Conservation (phyloP, 768 basidiomycete genomes). For the Pleurotus cornucopiae region DNA sequence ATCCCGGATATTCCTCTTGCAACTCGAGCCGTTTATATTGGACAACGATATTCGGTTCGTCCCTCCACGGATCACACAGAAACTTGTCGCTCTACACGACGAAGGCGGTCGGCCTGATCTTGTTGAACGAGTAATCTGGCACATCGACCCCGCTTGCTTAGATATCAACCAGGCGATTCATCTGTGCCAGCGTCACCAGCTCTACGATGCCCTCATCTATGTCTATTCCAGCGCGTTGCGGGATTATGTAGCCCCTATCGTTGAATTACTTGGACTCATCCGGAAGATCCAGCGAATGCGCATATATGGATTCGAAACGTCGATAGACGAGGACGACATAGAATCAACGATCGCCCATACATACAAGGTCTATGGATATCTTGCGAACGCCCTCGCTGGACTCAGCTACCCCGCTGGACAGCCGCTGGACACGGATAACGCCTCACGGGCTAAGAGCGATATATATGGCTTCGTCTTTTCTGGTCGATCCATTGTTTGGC, state of each 20-base stretch:
- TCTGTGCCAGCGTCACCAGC: constrained; percentile 75
- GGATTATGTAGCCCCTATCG: constrained; percentile 87
- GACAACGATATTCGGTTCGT: constrained; percentile 66
- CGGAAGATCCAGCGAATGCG: constrained; percentile 60
- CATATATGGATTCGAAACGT: constrained; percentile 26
- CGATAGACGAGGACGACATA: constrained; percentile 30
- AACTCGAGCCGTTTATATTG: constrained; percentile 81
- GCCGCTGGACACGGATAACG: constrained; percentile 60
- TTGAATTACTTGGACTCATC: constrained; percentile 78
- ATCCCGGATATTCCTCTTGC: constrained; percentile 73
- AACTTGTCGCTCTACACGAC: constrained; percentile 75
- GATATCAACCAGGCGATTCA: constrained; percentile 91
- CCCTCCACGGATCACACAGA: constrained; percentile 86
- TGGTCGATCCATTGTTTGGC: constrained; percentile 78
- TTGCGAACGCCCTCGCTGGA: constrained; percentile 77
- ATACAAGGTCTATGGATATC: constrained; percentile 89
- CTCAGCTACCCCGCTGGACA: constrained; percentile 84
- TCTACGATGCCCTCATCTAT: constrained; percentile 94
- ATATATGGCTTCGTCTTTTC: constrained; percentile 85
- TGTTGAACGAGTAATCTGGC: constrained; percentile 91
- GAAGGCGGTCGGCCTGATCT: constrained; percentile 64
- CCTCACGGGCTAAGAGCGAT: constrained; percentile 61
- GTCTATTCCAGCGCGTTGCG: constrained; percentile 85
- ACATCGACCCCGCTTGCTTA: constrained; percentile 85
- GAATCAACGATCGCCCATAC: constrained; percentile 68